A percentile compares a stretch with the other conserved stretches of the same genome.
Conservation (phyloP, 805 yeast species). For the Lipomyces yamadae region DNA sequence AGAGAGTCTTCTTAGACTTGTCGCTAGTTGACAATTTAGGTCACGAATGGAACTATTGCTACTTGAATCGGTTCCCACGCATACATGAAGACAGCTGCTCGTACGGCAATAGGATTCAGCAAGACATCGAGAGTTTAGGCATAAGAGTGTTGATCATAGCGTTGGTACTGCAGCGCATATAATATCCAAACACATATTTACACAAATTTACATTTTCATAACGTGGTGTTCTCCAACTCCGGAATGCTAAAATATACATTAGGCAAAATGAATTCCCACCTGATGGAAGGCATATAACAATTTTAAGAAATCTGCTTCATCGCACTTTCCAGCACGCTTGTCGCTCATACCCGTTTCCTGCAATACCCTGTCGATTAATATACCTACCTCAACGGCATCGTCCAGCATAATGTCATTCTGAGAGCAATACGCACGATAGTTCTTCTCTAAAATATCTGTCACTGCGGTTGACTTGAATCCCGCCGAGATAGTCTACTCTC, state of each 20-base stretch:
- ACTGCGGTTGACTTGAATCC: constrained; percentile 86
- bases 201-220: not conserved
- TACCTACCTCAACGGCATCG: constrained; percentile 49
- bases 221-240: not conserved
- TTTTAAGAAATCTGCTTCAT: constrained; percentile 86
- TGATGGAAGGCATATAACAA: constrained; percentile 92
- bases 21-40: too few relatives aligned
- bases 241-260: constrained; percentile 25
- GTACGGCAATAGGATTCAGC: not conserved
- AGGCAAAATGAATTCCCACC: constrained; percentile 96
- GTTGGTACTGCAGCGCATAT: too few relatives aligned
- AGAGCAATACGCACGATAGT: constrained; percentile 78
- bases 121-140: too few relatives aligned
- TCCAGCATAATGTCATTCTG: constrained; percentile 51
- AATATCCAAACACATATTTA: not conserved
- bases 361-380: constrained; percentile 73
- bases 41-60: too few relatives aligned
- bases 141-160: too few relatives aligned
- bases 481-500: constrained; percentile 70
- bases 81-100: too few relatives aligned
- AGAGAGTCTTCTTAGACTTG: too few relatives aligned
- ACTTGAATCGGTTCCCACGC: too few relatives aligned
- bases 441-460: constrained; percentile 79
- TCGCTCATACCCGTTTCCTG: constrained; percentile 79
- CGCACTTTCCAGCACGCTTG: constrained; percentile 90